Conservation (phyloP, 2,329 filamentous ascomycete species). For the Tothia fuscella region DNA sequence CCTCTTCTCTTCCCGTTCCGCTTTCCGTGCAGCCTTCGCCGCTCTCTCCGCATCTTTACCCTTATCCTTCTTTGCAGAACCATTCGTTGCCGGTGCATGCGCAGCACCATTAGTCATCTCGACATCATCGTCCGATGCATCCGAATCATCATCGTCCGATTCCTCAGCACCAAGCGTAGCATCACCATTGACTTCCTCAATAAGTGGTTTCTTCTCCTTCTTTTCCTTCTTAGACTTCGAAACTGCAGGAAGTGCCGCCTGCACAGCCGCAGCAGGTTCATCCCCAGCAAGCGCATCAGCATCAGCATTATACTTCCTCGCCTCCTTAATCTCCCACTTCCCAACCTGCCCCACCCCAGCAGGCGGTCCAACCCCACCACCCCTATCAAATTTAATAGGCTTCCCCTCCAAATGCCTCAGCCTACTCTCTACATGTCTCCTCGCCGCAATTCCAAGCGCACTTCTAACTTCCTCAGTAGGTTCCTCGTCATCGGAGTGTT, state of each 20-base stretch:
- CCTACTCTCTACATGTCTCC: conserved; percentile 63
- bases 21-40: conserved; percentile 23
- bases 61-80: conserved; percentile 24
- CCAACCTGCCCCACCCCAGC: conserved; percentile 50
- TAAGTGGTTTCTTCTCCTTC: conserved; percentile 38
- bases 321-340: conserved; percentile 88
- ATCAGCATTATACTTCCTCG: conserved; percentile 86
- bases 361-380: conserved; percentile 49
- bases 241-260: conserved; percentile 17
- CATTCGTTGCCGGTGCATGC: conserved; percentile 13
- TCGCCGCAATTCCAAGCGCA: conserved; percentile 60
- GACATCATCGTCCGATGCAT: conserved; percentile 23
- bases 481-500: conserved; percentile 28
- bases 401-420: conserved; percentile 79
- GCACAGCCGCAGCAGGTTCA: conserved; percentile 45
- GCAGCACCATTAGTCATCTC: conserved; percentile 14
- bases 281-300: conserved; percentile 72
- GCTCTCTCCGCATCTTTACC: conserved; percentile 20
- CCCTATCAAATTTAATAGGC: conserved; percentile 65
- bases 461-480: conserved; percentile 82
- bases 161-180: conserved; percentile 32
- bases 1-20: conserved; percentile 28
- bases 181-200: conserved; percentile 28
- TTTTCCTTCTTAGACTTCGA: conserved; percentile 32
- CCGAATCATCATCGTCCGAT: conserved; percentile 25